phyloP scores from a whole-genome alignment of 1,139 yeast genomes.

The Wickerhamiella pararugosa region DNA sequence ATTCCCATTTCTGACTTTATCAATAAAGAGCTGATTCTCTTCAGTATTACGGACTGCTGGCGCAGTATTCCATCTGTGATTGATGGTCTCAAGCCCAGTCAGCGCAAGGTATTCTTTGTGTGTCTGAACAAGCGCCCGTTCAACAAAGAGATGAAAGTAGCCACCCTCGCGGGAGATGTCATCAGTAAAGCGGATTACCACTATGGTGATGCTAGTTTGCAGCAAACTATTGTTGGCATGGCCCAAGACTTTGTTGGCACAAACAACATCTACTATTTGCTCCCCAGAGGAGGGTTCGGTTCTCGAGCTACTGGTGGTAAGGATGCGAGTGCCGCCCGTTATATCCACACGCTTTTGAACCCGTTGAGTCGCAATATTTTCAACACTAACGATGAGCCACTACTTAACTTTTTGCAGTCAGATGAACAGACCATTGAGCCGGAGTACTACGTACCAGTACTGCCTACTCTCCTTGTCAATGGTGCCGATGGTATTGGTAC shows the following conservation, averaged over 20 bases:
- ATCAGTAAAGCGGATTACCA: constrained; percentile 88
- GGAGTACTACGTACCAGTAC: constrained; percentile 81
- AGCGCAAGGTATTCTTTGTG: constrained; percentile 81
- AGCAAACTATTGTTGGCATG: constrained; percentile 79
- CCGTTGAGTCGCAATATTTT: constrained; percentile 64
- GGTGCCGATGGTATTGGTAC: constrained; percentile 99
- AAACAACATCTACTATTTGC: constrained; percentile 68
- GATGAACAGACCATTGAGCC: constrained; percentile 95
- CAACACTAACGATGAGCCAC: constrained; percentile 65
- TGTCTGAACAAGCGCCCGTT: constrained; percentile 65
- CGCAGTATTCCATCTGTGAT: constrained; percentile 89
- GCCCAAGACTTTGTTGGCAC: constrained; percentile 95
- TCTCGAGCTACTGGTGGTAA: constrained; percentile 96
- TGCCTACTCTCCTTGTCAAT: constrained; percentile 86
- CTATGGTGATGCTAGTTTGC: constrained; percentile 83
- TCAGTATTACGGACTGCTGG: constrained; percentile 92
- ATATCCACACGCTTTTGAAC: constrained; percentile 76
- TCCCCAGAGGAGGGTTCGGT: constrained; percentile 95
- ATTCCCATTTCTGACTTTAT: constrained; percentile 92
- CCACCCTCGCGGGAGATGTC: constrained; percentile 81
- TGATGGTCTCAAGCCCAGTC: constrained; percentile 97
- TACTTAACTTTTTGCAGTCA: constrained; percentile 71
- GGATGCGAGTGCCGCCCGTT: constrained; percentile 97
- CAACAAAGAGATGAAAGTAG: constrained; percentile 69
- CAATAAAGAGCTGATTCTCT: constrained; percentile 84